Base-by-base conservation (phyloP, 768 basidiomycete genomes). In the Calocybe indica region DNA sequence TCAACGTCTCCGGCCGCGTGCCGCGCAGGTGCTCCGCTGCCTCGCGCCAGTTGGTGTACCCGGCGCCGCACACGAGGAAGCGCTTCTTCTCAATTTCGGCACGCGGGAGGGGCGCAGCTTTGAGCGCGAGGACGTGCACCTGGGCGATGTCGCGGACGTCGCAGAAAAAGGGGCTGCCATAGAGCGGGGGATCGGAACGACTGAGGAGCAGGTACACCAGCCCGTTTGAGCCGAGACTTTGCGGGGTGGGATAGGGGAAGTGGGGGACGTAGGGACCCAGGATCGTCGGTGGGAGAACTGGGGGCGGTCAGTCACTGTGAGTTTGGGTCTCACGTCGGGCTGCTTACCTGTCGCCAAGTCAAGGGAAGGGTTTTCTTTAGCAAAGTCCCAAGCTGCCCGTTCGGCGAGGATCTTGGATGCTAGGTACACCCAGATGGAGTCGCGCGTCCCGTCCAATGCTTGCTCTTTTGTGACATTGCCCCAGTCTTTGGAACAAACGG, bases 351-450 rank as follows among this genome's bases (percentile, higher is more conserved):
- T 68, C 7, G 66, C 61, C 40, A 73, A 45, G 34, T 69, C 66
- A 33, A 73, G 55, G 9, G 67, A 48, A n/a, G 70, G 66, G 48
- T 75, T 65, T 22, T 63, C 54, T 35, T 56, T 53, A 4, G 64
- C 72, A 42, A 72, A 72, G 7, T 69, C 60, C 72, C 73, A 74
- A 6, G 67, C 61, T 0, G 71, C 69, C 30, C 55, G 53, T 53
- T 77, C 74, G 3, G 71, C 67, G 4, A 72, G 54, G 11, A 61
- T 60, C 50, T 78, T 78, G 10, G 71, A 62, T 9, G 65, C 63
- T 32, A 65, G 61, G 57, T 77, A 78, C 33, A 65, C 57, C 37
- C 64, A 69, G 30, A 58, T 58, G 8, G 60, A 58, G 39, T 60
- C 51, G 1, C 58, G 56, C 14, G 58, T 55, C 13, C 62, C 54